phyloP scores from a whole-genome alignment of 139 green algal genomes.

The Chlamydomonas urium region DNA sequence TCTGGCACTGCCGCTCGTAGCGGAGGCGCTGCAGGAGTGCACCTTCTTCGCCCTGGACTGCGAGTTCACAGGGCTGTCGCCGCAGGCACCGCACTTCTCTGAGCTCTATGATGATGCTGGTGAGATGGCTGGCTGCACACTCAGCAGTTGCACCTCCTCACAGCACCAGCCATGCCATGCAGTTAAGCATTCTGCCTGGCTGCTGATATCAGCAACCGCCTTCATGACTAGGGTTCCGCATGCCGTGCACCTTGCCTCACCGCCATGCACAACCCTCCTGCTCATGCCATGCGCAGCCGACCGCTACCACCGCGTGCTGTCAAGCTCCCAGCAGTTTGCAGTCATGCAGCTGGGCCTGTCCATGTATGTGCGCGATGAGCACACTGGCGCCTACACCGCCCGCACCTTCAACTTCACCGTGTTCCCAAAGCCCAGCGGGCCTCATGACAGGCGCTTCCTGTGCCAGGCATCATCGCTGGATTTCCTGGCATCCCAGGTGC shows the following conservation, averaged over 20 bases:
- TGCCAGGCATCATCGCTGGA: constrained; percentile 62
- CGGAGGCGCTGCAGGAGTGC: constrained; percentile 30
- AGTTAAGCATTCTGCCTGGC: too few species aligned
- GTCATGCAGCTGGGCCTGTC: constrained; percentile 68
- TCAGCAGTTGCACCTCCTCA: too few species aligned
- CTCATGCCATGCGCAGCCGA: too few species aligned
- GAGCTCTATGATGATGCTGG: constrained; percentile 39
- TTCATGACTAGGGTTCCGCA: too few species aligned
- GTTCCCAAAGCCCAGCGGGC: constrained; percentile 49
- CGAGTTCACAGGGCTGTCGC: constrained; percentile 62
- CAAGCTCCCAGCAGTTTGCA: constrained; percentile 39
- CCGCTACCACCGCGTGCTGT: constrained; percentile 8
- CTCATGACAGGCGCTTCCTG: constrained; percentile 57
- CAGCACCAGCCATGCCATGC: too few species aligned
- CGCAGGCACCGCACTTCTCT: not conserved
- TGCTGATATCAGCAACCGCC: too few species aligned
- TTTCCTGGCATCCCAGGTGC: constrained; percentile 56
- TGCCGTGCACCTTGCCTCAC: too few species aligned
- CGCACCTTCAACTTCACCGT: constrained; percentile 75
- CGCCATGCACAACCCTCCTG: too few species aligned
- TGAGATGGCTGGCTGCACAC: too few species aligned
- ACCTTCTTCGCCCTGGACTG: constrained; percentile 58
- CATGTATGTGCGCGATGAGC: constrained; percentile 31
- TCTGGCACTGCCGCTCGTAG: constrained; percentile 45
- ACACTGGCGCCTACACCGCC: constrained; percentile 24